phyloP scores from a whole-genome alignment of 2,329 filamentous ascomycete species.

The Botrytis sinoallii region DNA sequence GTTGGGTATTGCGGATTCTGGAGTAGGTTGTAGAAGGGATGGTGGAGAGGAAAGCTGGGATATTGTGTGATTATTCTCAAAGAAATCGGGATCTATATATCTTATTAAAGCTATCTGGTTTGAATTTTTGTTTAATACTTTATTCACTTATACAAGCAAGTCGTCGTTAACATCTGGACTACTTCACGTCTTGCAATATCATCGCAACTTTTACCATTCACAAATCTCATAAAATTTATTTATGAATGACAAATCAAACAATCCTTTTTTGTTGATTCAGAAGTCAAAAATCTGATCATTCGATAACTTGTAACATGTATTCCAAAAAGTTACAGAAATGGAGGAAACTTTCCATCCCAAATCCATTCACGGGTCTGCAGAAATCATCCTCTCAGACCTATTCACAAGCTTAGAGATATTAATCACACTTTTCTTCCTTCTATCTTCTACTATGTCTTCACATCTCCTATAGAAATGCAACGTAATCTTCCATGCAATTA shows the following conservation, averaged over 20 bases:
- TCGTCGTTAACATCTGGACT: background rate
- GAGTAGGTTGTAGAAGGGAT: background rate
- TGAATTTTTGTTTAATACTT: background rate
- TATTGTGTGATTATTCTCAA: background rate
- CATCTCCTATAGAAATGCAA: background rate
- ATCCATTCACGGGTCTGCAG: background rate
- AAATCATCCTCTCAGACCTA: background rate
- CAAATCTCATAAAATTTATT: background rate
- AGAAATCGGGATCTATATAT: background rate
- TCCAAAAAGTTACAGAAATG: accelerated
- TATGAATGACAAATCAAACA: background rate
- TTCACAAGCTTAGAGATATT: background rate
- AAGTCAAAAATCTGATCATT: background rate
- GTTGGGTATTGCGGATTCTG: no score
- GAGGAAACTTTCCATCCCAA: background rate
- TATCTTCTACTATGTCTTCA: background rate
- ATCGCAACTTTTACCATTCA: background rate
- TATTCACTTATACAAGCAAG: background rate
- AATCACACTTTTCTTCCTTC: background rate
- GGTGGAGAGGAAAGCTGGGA: background rate
- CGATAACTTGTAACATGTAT: no score
- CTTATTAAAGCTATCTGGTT: background rate
- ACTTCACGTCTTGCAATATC: background rate
- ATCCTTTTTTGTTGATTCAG: background rate
- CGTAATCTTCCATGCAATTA: background rate